Conservation (phyloP, 352 stramenopile genomes). For the Phytophthora pini region DNA sequence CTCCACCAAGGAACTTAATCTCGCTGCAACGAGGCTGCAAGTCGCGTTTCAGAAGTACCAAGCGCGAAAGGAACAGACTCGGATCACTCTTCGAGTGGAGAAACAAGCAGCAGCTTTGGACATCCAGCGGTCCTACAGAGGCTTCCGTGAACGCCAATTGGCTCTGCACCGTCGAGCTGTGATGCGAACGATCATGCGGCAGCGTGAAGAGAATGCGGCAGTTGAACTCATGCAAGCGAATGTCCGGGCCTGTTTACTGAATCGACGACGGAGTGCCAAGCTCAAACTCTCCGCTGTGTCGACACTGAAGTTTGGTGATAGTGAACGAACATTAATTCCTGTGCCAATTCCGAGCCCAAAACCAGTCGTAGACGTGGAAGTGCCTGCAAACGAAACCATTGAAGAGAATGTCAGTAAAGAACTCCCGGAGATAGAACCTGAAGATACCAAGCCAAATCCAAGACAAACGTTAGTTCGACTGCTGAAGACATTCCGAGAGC, state of each 20-base stretch:
- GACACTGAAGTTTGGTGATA: slow-evolving; percentile 17
- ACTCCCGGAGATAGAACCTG: background rate
- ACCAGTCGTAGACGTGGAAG: slow-evolving; percentile 5
- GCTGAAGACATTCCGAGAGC: slow-evolving; percentile 35
- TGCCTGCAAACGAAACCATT: slow-evolving; percentile 8
- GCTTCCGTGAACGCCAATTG: slow-evolving; percentile 57
- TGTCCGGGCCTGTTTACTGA: slow-evolving; percentile 66
- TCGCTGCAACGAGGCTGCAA: slow-evolving; percentile 58
- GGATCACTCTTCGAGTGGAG: slow-evolving; percentile 47
- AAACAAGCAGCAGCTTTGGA: slow-evolving; percentile 62
- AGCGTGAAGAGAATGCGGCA: slow-evolving; percentile 55
- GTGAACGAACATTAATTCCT: slow-evolving; percentile 3
- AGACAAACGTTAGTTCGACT: slow-evolving; percentile 31
- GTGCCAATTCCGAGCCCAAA: slow-evolving; percentile 2
- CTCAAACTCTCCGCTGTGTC: slow-evolving; percentile 10
- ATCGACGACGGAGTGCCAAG: slow-evolving; percentile 39
- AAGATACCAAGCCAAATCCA: slow-evolving; percentile 17
- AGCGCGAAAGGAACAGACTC: slow-evolving; percentile 58
- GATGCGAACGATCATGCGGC: slow-evolving; percentile 50
- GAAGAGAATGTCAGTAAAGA: background rate
- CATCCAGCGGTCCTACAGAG: slow-evolving; percentile 74
- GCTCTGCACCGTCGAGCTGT: slow-evolving; percentile 64
- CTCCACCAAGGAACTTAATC: slow-evolving; percentile 55
- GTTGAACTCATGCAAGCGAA: slow-evolving; percentile 73
- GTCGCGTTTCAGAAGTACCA: slow-evolving; percentile 68